Conservation (phyloP, 2,329 filamentous ascomycete species). For the Aspergillus pseudoterreus region DNA sequence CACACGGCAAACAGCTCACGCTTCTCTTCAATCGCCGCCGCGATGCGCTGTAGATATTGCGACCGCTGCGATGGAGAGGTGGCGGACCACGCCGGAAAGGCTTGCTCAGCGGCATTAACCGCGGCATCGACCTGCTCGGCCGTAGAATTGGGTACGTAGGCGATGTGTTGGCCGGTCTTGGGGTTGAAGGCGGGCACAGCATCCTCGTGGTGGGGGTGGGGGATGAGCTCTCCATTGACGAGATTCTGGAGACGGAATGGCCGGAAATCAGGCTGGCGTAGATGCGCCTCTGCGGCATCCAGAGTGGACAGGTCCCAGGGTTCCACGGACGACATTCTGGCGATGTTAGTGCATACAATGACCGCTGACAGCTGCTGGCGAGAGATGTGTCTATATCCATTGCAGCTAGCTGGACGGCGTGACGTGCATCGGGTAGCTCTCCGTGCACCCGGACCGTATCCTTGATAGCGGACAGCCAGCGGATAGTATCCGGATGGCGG, state of each 20-base stretch:
- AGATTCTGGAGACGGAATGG: slow-evolving; percentile 9
- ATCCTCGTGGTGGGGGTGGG: neutral
- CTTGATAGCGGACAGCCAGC: neutral
- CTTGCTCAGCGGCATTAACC: slow-evolving; percentile 12
- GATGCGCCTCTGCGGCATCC: slow-evolving; percentile 6
- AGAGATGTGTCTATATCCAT: too few species aligned
- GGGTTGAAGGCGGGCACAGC: slow-evolving; percentile 6
- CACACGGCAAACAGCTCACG: slow-evolving; percentile 14
- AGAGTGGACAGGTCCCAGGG: slow-evolving; percentile 7
- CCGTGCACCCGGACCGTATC: neutral
- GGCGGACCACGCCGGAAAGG: slow-evolving; percentile 14
- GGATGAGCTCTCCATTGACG: slow-evolving; percentile 3
- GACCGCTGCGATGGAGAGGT: slow-evolving; percentile 11
- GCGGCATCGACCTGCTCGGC: slow-evolving; percentile 10
- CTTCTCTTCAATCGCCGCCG: slow-evolving; percentile 8
- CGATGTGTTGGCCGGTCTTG: slow-evolving; percentile 8
- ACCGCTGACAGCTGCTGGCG: too few species aligned
- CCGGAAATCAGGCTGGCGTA: slow-evolving; percentile 2
- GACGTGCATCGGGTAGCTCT: neutral
- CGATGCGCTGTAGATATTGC: slow-evolving; percentile 10
- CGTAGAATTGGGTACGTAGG: slow-evolving; percentile 8
- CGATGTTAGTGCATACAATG: neutral
- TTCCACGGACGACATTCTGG: slow-evolving; percentile 1
- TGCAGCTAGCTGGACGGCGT: neutral
- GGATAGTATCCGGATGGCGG: neutral